phyloP scores from a whole-genome alignment of 1,139 yeast genomes.

The Blastobotrys apis region DNA sequence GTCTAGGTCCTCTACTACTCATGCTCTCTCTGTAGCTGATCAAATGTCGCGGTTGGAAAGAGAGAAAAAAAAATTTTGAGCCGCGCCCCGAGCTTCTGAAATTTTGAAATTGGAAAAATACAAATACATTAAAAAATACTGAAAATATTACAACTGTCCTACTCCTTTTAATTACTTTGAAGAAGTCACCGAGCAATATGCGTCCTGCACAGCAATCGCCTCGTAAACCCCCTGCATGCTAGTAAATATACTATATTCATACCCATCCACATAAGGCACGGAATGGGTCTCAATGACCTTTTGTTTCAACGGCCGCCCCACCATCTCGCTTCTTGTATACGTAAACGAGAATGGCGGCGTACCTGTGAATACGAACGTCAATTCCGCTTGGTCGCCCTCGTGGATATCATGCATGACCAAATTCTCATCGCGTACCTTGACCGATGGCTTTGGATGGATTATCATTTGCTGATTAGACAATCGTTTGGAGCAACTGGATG shows the following conservation, averaged over 20 bases:
- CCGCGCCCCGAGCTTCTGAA: too few species aligned
- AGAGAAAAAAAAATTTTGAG: too few species aligned
- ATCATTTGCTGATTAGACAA: conserved; percentile 48
- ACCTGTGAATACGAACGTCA: conserved; percentile 50
- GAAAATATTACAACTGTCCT: neutral
- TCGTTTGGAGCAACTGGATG: conserved; percentile 66
- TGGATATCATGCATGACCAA: conserved; percentile 75
- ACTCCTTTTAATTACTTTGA: conserved; percentile 6
- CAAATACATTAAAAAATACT: conserved; percentile 5
- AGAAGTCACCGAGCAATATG: conserved; percentile 53
- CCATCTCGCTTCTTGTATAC: conserved; percentile 49
- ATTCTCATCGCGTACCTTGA: conserved; percentile 78
- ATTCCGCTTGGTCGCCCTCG: conserved; percentile 60
- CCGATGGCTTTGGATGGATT: conserved; percentile 84
- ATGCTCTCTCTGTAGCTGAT: too few species aligned
- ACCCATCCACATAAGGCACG: conserved; percentile 61
- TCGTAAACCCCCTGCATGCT: conserved; percentile 92
- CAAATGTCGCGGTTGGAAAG: too few species aligned
- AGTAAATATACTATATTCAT: conserved; percentile 67
- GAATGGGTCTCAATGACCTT: conserved; percentile 73
- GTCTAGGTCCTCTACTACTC: too few species aligned
- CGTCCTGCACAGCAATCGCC: conserved; percentile 81
- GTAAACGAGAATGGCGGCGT: conserved; percentile 50
- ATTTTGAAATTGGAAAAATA: too few species aligned
- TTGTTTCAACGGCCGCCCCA: conserved; percentile 35